phyloP scores from a whole-genome alignment of 2,329 filamentous ascomycete species.

The Cephalotrichum gorgonifer region DNA sequence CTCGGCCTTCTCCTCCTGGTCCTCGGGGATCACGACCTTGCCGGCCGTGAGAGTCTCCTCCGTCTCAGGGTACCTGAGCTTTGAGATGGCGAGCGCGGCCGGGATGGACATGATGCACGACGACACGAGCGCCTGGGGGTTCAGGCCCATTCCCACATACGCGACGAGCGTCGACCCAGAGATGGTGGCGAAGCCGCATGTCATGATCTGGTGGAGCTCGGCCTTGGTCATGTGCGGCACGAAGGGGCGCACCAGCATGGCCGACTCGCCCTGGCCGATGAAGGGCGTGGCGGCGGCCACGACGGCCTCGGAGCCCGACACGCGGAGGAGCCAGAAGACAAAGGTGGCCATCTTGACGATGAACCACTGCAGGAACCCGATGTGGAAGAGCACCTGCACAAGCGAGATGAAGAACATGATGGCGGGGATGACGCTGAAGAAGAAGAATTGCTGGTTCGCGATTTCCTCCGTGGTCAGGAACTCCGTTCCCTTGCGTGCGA shows the following conservation, averaged over 20 bases:
- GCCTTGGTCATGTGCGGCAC: constrained; percentile 75
- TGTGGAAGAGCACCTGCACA: constrained; percentile 78
- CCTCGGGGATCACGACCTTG: constrained; percentile 67
- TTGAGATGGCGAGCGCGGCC: constrained; percentile 78
- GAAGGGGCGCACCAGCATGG: constrained; percentile 84
- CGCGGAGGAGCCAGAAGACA: constrained; percentile 82
- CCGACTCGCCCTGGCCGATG: constrained; percentile 88
- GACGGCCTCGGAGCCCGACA: constrained; percentile 87
- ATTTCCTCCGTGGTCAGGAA: constrained; percentile 51
- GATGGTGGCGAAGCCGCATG: constrained; percentile 85
- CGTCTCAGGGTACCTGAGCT: constrained; percentile 80
- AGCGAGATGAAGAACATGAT: constrained; percentile 95
- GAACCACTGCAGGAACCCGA: constrained; percentile 79
- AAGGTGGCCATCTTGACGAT: constrained; percentile 78
- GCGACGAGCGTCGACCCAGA: constrained; percentile 78
- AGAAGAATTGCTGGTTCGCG: constrained; percentile 50
- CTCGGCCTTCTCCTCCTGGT: constrained; percentile 62
- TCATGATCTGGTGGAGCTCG: constrained; percentile 89
- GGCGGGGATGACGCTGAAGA: constrained; percentile 70
- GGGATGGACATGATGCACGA: constrained; percentile 95
- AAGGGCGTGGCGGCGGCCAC: constrained; percentile 89
- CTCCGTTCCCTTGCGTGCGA: constrained; percentile 58
- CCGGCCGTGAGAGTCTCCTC: constrained; percentile 80
- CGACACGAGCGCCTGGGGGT: constrained; percentile 75
- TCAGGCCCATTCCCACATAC: constrained; percentile 76